phyloP scores from a whole-genome alignment of 2,329 filamentous ascomycete species.

The Aureobasidium zeae region DNA sequence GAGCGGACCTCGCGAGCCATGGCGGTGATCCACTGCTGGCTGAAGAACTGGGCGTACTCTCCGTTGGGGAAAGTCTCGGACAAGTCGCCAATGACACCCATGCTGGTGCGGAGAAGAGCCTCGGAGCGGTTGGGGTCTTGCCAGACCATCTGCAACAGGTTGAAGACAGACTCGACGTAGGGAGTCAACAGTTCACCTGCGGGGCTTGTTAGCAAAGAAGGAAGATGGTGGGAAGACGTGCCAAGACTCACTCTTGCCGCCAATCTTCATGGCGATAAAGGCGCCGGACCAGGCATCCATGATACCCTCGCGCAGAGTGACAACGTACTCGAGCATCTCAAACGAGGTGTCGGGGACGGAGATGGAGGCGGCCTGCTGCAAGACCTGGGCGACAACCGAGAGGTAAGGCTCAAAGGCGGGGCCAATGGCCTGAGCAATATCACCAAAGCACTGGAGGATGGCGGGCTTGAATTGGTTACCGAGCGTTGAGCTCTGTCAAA shows the following conservation, averaged over 20 bases:
- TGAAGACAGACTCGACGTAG: constrained; percentile 78
- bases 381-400: constrained; percentile 80
- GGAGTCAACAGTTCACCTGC: constrained; percentile 55
- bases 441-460: constrained; percentile 94
- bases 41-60: constrained; percentile 75
- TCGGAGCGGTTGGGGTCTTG: constrained; percentile 83
- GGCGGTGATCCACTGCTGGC: constrained; percentile 77
- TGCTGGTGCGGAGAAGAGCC: constrained; percentile 80
- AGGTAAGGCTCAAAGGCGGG: constrained; percentile 90
- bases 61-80: constrained; percentile 89
- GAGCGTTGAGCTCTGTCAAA: constrained; percentile 55
- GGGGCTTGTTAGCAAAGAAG: constrained; percentile 35
- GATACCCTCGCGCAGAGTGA: constrained; percentile 90
- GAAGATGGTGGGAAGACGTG: constrained; percentile 34
- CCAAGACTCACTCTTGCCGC: constrained; percentile 47
- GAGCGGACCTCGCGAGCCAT: constrained; percentile 88
- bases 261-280: constrained; percentile 84
- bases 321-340: constrained; percentile 94
- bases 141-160: constrained; percentile 71
- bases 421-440: constrained; percentile 90
- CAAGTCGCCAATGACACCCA: constrained; percentile 95
- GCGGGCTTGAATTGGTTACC: constrained; percentile 97
- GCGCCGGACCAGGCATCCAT: constrained; percentile 99
- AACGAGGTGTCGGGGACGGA: constrained; percentile 63
- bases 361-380: constrained; percentile 85